phyloP scores from a whole-genome alignment of 805 yeast species.

The Cyberlindnera mississippiensis region DNA sequence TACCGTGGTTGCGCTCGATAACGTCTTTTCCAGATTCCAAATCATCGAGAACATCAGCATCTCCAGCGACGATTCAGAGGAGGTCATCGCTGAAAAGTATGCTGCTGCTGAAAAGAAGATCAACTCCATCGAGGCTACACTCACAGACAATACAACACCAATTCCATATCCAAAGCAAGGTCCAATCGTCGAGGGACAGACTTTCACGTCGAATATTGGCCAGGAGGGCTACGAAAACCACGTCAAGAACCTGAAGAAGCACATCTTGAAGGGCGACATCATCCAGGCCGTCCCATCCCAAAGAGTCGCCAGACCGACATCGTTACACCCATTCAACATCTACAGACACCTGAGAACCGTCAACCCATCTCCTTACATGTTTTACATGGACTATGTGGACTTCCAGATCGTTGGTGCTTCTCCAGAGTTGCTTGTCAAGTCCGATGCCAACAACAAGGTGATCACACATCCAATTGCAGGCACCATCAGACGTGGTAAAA shows the following conservation, averaged over 20 bases:
- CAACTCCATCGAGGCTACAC: constrained; percentile 44
- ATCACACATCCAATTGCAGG: constrained; percentile 99
- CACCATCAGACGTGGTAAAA: constrained; percentile 85
- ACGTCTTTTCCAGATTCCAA: constrained; percentile 90
- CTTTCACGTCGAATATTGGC: constrained; percentile 85
- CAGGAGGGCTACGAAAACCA: constrained; percentile 88
- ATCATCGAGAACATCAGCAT: constrained; percentile 75
- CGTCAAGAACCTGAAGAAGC: constrained; percentile 70
- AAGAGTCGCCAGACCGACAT: constrained; percentile 91
- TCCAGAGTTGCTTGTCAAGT: constrained; percentile 87
- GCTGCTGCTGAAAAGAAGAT: constrained; percentile 55
- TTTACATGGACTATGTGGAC: constrained; percentile 86
- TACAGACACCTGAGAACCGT: constrained; percentile 93
- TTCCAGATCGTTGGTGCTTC: constrained; percentile 97
- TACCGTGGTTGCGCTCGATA: constrained; percentile 86
- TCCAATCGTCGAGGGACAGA: constrained; percentile 61
- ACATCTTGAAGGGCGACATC: constrained; percentile 87
- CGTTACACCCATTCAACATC: constrained; percentile 93
- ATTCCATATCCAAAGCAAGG: constrained; percentile 71
- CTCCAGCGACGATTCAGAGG: constrained; percentile 28
- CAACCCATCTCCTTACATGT: constrained; percentile 96
- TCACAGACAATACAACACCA: constrained; percentile 41
- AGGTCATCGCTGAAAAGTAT: constrained; percentile 42
- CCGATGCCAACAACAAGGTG: constrained; percentile 66
- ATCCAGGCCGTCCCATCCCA: constrained; percentile 99